Evolutionary conservation across 108 stramenopile species (phyloP).

Genomic region (Nitzschia inconspicua): DNA sequence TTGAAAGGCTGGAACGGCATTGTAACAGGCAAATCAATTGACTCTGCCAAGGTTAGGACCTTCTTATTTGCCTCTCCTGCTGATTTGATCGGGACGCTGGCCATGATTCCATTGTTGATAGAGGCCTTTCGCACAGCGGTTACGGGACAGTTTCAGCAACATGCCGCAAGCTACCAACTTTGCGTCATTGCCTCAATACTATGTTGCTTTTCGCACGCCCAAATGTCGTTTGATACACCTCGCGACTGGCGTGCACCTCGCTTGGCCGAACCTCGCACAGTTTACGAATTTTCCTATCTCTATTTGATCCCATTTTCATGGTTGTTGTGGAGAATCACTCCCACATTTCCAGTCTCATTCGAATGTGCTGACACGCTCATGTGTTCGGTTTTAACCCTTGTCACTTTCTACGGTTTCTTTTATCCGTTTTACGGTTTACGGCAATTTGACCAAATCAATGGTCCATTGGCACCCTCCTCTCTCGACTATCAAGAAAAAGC

Average conservation of each 20-base stretch:
- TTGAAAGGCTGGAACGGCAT: too few species aligned
- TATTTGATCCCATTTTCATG: constrained; percentile 2
- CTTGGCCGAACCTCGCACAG: not conserved
- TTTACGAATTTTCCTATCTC: not conserved
- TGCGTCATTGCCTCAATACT: too few species aligned
- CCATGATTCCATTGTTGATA: too few species aligned
- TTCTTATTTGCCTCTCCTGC: too few species aligned
- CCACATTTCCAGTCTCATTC: not conserved
- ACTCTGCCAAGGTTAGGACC: too few species aligned
- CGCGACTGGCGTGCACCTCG: not conserved
- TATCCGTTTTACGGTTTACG: constrained; percentile 1
- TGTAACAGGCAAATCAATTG: too few species aligned
- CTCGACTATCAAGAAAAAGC: constrained; percentile 2
- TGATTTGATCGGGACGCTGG: too few species aligned
- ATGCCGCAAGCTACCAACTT: too few species aligned
- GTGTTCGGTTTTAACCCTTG: not conserved
- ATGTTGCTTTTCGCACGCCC: not conserved
- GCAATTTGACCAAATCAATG: not conserved
- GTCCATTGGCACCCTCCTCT: not conserved
- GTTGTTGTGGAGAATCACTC: not conserved
- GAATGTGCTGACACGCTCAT: not conserved
- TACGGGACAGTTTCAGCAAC: too few species aligned
- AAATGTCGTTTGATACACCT: constrained; percentile 1
- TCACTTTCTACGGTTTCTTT: not conserved
- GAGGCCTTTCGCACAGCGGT: too few species aligned